phyloP scores from a whole-genome alignment of 306 rosid genomes.

The Oxytropis ochrocephala region DNA sequence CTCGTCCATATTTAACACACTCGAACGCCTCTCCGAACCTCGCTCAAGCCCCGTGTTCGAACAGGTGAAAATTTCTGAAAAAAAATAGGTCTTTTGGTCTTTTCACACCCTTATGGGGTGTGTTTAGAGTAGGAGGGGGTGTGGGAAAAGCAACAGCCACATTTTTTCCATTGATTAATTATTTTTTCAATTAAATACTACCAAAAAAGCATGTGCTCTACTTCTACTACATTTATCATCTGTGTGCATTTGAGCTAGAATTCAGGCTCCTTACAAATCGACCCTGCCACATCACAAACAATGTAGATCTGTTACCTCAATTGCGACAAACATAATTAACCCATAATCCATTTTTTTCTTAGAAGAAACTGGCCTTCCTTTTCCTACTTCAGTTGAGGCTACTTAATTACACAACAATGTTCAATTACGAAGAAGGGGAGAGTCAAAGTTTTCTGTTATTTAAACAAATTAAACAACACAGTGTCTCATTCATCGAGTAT shows the following conservation, averaged over 20 bases:
- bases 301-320: constrained; percentile 8
- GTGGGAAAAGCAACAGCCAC: no score
- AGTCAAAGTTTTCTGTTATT: not conserved
- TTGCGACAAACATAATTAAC: not conserved
- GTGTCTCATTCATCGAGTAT: not conserved
- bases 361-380: not conserved
- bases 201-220: constrained; percentile 8
- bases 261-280: constrained; percentile 77
- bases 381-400: not conserved
- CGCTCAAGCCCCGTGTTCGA: no score
- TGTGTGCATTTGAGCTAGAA: constrained; percentile 36
- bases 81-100: no score
- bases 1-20: no score
- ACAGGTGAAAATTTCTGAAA: no score
- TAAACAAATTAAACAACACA: not conserved
- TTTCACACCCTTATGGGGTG: no score
- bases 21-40: no score
- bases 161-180: no score
- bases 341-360: not conserved
- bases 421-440: not conserved
- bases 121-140: no score
- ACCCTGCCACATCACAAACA: constrained; percentile 57
- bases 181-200: not conserved
- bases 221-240: constrained; percentile 18
- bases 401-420: not conserved